Conservation (phyloP, 2,329 filamentous ascomycete genomes). For the Penicillium rolfsii region DNA sequence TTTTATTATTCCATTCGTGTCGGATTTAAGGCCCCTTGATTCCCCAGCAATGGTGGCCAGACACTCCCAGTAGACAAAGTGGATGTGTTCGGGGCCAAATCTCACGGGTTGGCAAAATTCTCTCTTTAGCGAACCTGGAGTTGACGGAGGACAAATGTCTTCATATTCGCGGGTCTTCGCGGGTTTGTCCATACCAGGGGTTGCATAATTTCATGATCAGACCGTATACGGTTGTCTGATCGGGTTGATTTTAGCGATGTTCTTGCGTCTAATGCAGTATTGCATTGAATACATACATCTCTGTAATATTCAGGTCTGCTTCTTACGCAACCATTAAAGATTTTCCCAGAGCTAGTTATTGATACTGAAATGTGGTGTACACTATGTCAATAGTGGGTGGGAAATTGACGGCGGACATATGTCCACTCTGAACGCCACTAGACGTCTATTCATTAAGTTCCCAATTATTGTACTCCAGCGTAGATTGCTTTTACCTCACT, state of each 20-base stretch:
- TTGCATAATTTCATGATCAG: slow-evolving; percentile 2
- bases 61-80: not conserved
- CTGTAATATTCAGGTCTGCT: not conserved
- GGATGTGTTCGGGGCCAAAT: not conserved
- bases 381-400: not conserved
- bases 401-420: not conserved
- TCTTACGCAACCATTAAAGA: too few relatives aligned
- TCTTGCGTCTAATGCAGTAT: slow-evolving; percentile 1
- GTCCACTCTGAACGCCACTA: not conserved
- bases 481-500: not conserved
- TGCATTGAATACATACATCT: not conserved
- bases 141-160: not conserved
- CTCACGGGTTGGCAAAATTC: not conserved
- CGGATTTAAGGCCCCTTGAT: not conserved
- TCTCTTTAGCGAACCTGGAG: not conserved
- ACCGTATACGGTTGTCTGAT: slow-evolving; percentile 6
- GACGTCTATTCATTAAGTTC: not conserved
- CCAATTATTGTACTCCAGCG: not conserved
- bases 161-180: not conserved
- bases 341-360: not conserved
- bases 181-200: too few relatives aligned
- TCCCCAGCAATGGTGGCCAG: not conserved
- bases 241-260: not conserved
- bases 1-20: not conserved
- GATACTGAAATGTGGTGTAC: not conserved